These are phyloP conservation scores for Saccharomycopsis hybrid DNA, from an alignment of 1,139 yeast genomes.

Conservation along the genomic window DNA sequence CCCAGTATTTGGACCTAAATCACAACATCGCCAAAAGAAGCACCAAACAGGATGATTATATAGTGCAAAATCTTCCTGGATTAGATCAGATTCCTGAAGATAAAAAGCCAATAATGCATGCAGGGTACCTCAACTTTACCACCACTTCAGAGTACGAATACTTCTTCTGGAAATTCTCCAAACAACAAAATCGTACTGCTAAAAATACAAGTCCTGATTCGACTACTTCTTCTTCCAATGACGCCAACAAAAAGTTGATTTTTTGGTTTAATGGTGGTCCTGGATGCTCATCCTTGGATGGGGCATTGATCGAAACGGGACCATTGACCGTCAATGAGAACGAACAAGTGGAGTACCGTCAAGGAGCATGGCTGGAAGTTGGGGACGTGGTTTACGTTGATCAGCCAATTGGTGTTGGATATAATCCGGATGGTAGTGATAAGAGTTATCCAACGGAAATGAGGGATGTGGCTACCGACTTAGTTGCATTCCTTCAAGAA, in stretches of 20 bases:
- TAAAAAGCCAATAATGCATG: slow-evolving; percentile 40
- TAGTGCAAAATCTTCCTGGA: slow-evolving; percentile 39
- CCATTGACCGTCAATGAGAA: slow-evolving; percentile 52
- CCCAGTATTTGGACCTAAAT: not conserved
- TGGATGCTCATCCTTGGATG: slow-evolving; percentile 86
- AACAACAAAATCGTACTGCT: slow-evolving; percentile 6
- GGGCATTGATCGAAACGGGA: slow-evolving; percentile 76
- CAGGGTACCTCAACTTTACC: slow-evolving; percentile 40
- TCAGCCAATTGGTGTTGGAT: slow-evolving; percentile 81
- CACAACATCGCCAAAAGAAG: not conserved
- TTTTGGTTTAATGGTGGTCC: slow-evolving; percentile 85
- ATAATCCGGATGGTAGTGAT: slow-evolving; percentile 31
- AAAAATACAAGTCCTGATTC: no score
- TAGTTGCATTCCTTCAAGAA: slow-evolving; percentile 48
- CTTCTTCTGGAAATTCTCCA: slow-evolving; percentile 39
- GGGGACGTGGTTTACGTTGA: slow-evolving; percentile 70
- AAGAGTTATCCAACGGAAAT: slow-evolving; percentile 35
- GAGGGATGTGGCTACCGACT: slow-evolving; percentile 37
- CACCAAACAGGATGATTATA: not conserved
- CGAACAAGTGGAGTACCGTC: slow-evolving; percentile 38
- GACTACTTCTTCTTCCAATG: not conserved
- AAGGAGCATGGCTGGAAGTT: slow-evolving; percentile 66
- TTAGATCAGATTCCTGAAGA: slow-evolving; percentile 30
- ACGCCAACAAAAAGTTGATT: slow-evolving; percentile 32
- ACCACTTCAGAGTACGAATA: slow-evolving; percentile 37